Base-by-base conservation (phyloP, 805 yeast genomes). In the Sporopachydermia lactativora region DNA sequence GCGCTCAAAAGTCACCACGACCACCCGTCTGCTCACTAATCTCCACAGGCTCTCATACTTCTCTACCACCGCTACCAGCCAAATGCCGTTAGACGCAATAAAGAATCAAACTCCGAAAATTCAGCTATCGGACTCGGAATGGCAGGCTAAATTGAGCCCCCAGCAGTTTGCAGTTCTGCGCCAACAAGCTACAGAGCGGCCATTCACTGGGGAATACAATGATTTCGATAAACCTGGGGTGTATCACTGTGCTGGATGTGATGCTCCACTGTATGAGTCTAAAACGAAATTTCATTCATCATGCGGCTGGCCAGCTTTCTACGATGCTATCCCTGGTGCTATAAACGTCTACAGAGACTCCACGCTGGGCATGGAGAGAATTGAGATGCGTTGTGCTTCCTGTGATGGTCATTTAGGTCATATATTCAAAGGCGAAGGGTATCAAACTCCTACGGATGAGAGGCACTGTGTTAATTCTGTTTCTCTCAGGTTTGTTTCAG, bases 241-340 rank as follows among this genome's bases (percentile, higher is more conserved):
- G 2, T 92, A 86, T 58, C 62, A 64, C 37, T 92, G 99, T 62
- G 96, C 81, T 0, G 97, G 80, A 4, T 92, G 98, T 60, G 68
- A 67, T 39, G 64, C 71, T 36, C 95, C 96, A 8, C 61, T 92
- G 19, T 92, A 92, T 59, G 70, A 70, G 45, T 77, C 95, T 18
- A 64, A 69, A 19, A 71, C 95, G 3, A 89, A 92, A 58, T 92
- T 92, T 52, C 77, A 80, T 43, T 75, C 95, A 8, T 85, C 85
- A 41, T 92, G 98, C 59, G 98, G 98, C 2, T 92, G 98, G 98
- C 98, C 98, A 1, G 88, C 96, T 0, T 92, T 92, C 59, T 89
- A 79, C 58, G 81, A 84, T 43, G 96, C 94, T 1, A 64, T 83
- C 34, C 94, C 95, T 0, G 88, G 86, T 0, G 68, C 95, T 4